Evolutionary conservation across 768 basidiomycete genomes (phyloP).

Genomic region (Boletus speciosus): DNA sequence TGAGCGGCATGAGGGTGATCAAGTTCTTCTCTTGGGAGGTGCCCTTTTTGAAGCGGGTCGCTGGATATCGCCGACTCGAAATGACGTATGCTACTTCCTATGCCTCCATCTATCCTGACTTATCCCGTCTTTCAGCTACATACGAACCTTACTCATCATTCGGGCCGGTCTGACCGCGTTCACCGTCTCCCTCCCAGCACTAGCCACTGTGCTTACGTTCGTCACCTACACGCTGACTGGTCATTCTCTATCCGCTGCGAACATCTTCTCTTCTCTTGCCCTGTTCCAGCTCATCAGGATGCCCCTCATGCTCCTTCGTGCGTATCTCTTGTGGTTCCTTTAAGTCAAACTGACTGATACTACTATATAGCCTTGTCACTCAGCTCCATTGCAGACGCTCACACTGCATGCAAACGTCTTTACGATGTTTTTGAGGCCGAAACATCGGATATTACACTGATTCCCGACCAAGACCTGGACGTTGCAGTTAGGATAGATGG

Average conservation of each 20-base stretch:
- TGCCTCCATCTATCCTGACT: conserved; percentile 4
- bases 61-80: conserved; percentile 67
- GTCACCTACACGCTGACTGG: conserved; percentile 75
- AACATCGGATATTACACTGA: conserved; percentile 54
- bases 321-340: conserved; percentile 8
- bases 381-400: conserved; percentile 79
- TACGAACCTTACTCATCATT: conserved; percentile 63
- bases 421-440: conserved; percentile 84
- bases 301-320: conserved; percentile 72
- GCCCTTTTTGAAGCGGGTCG: conserved; percentile 74
- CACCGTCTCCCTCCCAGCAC: conserved; percentile 65
- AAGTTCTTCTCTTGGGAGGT: conserved; percentile 89
- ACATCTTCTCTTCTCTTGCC: conserved; percentile 80
- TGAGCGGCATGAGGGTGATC: conserved; percentile 88
- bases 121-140: conserved; percentile 39
- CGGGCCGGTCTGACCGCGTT: conserved; percentile 67
- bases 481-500: conserved; percentile 63
- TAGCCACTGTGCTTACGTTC: conserved; percentile 76
- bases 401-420: conserved; percentile 75
- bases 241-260: conserved; percentile 62
- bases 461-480: conserved; percentile 52
- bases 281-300: conserved; percentile 81
- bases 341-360: conserved; percentile 5
- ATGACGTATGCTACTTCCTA: conserved; percentile 43
- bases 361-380: conserved; percentile 56